These are phyloP conservation scores for Microascus cirrosus DNA, from an alignment of 2,329 filamentous ascomycete genomes.

Conservation along the genomic window DNA sequence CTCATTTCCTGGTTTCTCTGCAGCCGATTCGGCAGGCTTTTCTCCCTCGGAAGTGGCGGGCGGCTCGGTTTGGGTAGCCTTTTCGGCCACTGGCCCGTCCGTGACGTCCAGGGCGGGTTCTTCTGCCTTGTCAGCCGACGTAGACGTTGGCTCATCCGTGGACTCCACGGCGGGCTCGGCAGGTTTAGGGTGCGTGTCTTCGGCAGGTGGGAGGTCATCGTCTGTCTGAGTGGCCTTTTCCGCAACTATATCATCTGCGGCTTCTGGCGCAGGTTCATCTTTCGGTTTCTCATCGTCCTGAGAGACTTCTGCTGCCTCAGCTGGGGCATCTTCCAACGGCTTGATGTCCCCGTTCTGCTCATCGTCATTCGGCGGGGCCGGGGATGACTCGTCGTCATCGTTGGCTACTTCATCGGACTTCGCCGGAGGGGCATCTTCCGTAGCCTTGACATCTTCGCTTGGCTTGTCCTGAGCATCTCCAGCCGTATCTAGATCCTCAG, in stretches of 20 bases:
- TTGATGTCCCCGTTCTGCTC: not conserved
- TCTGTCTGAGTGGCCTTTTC: not conserved
- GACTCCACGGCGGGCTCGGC: not conserved
- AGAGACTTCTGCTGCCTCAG: not conserved
- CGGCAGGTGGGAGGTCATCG: not conserved
- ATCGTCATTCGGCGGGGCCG: not conserved
- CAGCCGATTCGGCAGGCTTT: not conserved
- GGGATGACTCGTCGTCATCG: not conserved
- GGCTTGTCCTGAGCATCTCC: not conserved
- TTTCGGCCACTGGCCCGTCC: too few species aligned
- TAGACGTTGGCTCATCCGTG: not conserved
- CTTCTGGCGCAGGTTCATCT: not conserved
- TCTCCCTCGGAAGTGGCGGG: not conserved
- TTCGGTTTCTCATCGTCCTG: not conserved
- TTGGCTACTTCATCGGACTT: not conserved
- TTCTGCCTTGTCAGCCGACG: not conserved
- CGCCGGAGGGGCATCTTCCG: not conserved
- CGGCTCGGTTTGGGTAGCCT: not conserved
- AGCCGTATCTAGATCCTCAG: not conserved
- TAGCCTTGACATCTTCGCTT: not conserved
- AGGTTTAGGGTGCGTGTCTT: not conserved
- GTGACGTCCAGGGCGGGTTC: too few species aligned
- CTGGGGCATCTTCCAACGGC: not conserved
- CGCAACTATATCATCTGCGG: not conserved
- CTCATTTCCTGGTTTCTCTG: not conserved